Evolutionary conservation across 2,329 filamentous ascomycete species (phyloP).

Genomic region (Onygena corvina): DNA sequence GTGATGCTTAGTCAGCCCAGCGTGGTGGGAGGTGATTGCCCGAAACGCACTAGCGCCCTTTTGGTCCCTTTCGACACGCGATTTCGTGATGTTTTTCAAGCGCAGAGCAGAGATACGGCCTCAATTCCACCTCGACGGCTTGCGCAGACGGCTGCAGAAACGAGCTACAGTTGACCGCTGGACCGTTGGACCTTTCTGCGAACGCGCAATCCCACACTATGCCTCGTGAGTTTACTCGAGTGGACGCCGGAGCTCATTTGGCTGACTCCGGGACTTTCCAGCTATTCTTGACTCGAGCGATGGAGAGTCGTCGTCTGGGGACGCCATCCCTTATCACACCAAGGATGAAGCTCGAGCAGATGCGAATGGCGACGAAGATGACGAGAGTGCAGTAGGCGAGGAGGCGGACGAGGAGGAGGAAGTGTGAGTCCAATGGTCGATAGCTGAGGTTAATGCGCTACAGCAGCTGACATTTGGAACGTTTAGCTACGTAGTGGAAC

Average conservation of each 20-base stretch:
- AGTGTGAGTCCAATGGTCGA: slow-evolving; percentile 23
- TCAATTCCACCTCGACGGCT: neutral
- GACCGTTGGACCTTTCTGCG: neutral
- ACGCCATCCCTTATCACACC: slow-evolving; percentile 27
- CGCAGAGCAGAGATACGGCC: neutral
- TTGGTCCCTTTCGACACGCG: neutral
- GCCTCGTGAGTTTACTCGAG: slow-evolving; percentile 29
- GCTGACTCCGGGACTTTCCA: slow-evolving; percentile 8
- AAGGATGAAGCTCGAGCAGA: slow-evolving; percentile 19
- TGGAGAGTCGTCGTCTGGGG: slow-evolving; percentile 26
- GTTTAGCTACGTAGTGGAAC: slow-evolving; percentile 34
- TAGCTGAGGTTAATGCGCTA: slow-evolving; percentile 5
- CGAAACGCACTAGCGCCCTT: neutral
- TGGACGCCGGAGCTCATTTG: neutral
- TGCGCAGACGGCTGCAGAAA: no score
- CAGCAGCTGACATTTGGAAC: neutral
- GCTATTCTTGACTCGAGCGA: slow-evolving; percentile 14
- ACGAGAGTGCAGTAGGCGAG: no score
- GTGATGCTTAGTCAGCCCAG: slow-evolving; percentile 1
- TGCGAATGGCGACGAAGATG: slow-evolving; percentile 14
- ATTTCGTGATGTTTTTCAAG: neutral
- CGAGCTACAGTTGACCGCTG: no score
- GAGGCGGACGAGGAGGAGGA: slow-evolving; percentile 26
- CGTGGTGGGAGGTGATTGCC: slow-evolving; percentile 6
- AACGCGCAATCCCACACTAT: slow-evolving; percentile 18